Base-by-base conservation (phyloP, 2,329 filamentous ascomycete genomes). In the Raffaelea deltoideospora region DNA sequence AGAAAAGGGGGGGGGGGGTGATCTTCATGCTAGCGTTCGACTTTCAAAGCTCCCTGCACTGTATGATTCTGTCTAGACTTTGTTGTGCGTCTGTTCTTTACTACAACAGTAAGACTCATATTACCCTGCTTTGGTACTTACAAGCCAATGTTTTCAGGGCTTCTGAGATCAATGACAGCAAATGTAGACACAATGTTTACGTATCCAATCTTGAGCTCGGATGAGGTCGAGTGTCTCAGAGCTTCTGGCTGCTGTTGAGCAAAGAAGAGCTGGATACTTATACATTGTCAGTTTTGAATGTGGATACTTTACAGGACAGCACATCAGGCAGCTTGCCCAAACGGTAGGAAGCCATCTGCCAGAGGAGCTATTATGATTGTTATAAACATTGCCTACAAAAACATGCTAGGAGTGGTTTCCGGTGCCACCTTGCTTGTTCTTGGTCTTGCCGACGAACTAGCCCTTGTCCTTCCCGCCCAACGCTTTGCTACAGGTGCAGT, bases 381-480 rank as follows among this genome's bases (percentile, higher is more conserved):
- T 33, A 28, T 29, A 35, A 8, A 29, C 33, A 28, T 21, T 32
- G 17, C 21, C 20, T 34, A 32, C 22, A 19, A 13, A 15, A 20
- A n/a, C 19, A 20, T n/a, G 18, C 33, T n/a, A 33, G 37, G 39
- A 38, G 33, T 35, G 26, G 21, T 35, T 27, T 31, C 30, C 29
- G 42, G 37, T 37, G 38, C 37, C 33, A 38, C 34, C 40, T 26
- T 41, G 24, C 34, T 41, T 33, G 23, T 29, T 43, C 45, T 43
- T 49, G 43, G 42, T 34, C 37, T 36, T 47, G 42, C 42, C 46
- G 45, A 47, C 45, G 48, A 41, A 50, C 49, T 48, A 48, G 44
- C 45, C 46, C 45, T 44, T 43, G 27, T 47, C 41, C 29, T 44
- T 42, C 37, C 42, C 43, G 40, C 43, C 41, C 43, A 44, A 40